These are phyloP conservation scores for Coniophora puteana DNA, from an alignment of 1,284 basidiomycete genomes.

Conservation along the genomic window DNA sequence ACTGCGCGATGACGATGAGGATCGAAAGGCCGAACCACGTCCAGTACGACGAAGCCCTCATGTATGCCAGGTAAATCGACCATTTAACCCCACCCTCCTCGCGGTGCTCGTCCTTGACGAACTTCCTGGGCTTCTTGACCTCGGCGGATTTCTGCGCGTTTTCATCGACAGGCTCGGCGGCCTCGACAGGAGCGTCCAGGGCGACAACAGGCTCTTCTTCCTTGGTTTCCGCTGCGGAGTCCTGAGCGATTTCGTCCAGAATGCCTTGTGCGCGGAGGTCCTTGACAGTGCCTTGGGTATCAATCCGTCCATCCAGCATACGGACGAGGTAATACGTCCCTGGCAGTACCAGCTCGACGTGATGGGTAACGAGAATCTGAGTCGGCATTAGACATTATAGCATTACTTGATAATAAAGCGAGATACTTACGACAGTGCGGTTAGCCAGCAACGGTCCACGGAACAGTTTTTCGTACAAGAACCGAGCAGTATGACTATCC, in stretches of 20 bases:
- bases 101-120: slow-evolving; percentile 55
- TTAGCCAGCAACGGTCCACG: slow-evolving; percentile 51
- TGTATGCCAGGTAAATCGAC: slow-evolving; percentile 61
- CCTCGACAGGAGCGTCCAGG: slow-evolving; percentile 16
- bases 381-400: slow-evolving; percentile 1
- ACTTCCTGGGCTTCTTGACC: slow-evolving; percentile 43
- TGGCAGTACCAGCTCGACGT: slow-evolving; percentile 59
- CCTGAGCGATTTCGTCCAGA: slow-evolving; percentile 42
- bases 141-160: slow-evolving; percentile 17
- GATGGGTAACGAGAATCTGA: slow-evolving; percentile 61
- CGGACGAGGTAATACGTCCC: slow-evolving; percentile 54
- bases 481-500: slow-evolving; percentile 60
- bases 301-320: slow-evolving; percentile 60
- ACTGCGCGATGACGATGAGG: slow-evolving; percentile 29
- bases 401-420: not conserved
- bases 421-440: slow-evolving; percentile 49
- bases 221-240: slow-evolving; percentile 22
- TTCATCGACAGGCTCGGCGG: slow-evolving; percentile 22
- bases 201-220: slow-evolving; percentile 15
- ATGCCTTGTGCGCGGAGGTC: slow-evolving; percentile 46
- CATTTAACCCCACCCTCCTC: slow-evolving; percentile 62
- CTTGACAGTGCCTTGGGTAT: slow-evolving; percentile 49
- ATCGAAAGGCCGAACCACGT: slow-evolving; percentile 40
- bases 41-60: slow-evolving; percentile 54
- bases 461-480: slow-evolving; percentile 51